These are phyloP conservation scores for Dactylellina drechsleri DNA, from an alignment of 2,329 filamentous ascomycete genomes.

Conservation along the genomic window DNA sequence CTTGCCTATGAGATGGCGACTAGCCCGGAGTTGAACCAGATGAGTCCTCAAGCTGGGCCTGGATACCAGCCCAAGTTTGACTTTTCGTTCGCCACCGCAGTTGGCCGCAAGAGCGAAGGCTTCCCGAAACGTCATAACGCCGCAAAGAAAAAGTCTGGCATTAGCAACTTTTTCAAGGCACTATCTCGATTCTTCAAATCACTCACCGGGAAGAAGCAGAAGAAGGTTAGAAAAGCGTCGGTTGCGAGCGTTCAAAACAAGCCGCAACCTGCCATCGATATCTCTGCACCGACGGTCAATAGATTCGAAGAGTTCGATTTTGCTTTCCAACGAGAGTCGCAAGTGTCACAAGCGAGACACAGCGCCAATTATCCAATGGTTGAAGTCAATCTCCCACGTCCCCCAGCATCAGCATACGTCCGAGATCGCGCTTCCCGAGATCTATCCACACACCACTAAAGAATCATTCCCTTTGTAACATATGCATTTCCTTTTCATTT, in stretches of 20 bases:
- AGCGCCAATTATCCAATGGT: constrained; percentile 40
- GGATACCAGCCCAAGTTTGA: constrained; percentile 40
- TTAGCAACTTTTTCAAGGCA: constrained; percentile 41
- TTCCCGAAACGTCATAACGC: constrained; percentile 14
- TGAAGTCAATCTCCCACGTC: constrained; percentile 41
- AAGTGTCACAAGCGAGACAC: constrained; percentile 4
- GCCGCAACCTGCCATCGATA: constrained; percentile 8
- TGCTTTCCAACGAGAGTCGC: constrained; percentile 35
- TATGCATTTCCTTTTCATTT: constrained; percentile 27
- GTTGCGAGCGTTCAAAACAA: constrained; percentile 16
- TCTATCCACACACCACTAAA: constrained; percentile 42
- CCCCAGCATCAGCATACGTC: constrained; percentile 44
- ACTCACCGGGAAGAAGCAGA: constrained; percentile 41
- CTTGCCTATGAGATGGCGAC: constrained; percentile 50
- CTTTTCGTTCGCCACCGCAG: constrained; percentile 49
- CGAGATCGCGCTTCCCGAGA: constrained; percentile 36
- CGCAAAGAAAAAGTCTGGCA: constrained; percentile 29
- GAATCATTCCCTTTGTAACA: constrained; percentile 31
- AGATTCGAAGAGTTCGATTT: constrained; percentile 46
- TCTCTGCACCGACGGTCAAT: constrained; percentile 7
- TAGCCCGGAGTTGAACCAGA: constrained; percentile 37
- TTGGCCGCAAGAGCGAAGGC: constrained; percentile 37
- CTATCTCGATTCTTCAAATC: constrained; percentile 44
- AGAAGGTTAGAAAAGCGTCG: constrained; percentile 36
- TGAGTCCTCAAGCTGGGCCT: constrained; percentile 38